Base-by-base conservation (phyloP, 495 filamentous ascomycete species). In the Lasiosphaeria hispida region DNA sequence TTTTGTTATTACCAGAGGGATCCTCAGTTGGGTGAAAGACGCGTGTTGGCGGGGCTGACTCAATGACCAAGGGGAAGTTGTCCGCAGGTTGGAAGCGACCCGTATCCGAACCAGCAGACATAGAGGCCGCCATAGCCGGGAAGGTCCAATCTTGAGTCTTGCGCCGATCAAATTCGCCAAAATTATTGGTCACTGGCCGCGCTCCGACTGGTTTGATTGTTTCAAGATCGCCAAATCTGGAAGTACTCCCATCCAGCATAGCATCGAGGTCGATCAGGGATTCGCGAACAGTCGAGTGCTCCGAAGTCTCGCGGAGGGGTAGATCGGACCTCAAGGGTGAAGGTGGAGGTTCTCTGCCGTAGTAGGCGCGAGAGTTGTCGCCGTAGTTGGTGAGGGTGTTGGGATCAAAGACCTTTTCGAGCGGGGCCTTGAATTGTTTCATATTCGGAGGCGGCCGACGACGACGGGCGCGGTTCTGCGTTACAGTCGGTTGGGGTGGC, bases 371-470 rank as follows among this genome's bases (percentile, higher is more conserved):
- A 13, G 53, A 40, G n/a, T 55, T 56, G 17, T 61, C 59, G 0
- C 48, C 40, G 40, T 61, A 61, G 33, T 57, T 57, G 19, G 59
- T 37, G 13, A 57, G 40, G 15, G 59, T 61, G 53, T 61, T 61
- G 39, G 53, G 59, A 17, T 61, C 59, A 41, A 61, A 61, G 6
- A 53, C 59, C 37, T 53, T 61, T 36, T 61, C 59, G 11, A 61
- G 40, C 4, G 59, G 59, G 1, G 42, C 45, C 19, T 51, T 61
- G 48, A 56, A 49, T 19, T 45, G 39, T n/a, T 38, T 51, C 35
- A 60, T 60, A 41, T 54, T 54, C 43, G 36, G 59, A 17, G 51
- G 59, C 19, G n/a, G 48, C 10, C 53, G 53, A 3, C 47, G 45
- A 18, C 53, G 43, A 17, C 47, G 35, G 18, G 13, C 11, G 18